phyloP scores from a whole-genome alignment of 495 filamentous ascomycete species.

The Aspergillus homomorphus region DNA sequence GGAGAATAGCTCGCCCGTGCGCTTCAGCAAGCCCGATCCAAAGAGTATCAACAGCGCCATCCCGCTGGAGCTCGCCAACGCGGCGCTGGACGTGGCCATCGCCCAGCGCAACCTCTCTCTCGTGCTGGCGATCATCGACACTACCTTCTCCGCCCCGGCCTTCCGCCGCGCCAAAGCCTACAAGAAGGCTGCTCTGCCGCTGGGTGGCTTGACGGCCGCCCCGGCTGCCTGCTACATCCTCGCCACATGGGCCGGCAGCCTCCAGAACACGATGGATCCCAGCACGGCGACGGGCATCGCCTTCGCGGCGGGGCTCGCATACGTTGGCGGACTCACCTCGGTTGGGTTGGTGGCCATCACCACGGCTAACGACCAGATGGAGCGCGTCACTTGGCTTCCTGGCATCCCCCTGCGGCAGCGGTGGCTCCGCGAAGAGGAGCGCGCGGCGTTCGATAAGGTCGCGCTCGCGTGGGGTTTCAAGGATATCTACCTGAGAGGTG shows the following conservation, averaged over 20 bases:
- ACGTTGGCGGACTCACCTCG: conserved; percentile 71
- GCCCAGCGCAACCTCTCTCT: conserved; percentile 68
- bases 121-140: conserved; percentile 76
- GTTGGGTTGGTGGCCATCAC: conserved; percentile 80
- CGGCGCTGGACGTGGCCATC: conserved; percentile 75
- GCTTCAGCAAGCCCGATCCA: conserved; percentile 62
- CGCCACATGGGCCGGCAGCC: conserved; percentile 49
- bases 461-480: conserved; percentile 88
- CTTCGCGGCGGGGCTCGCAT: conserved; percentile 76
- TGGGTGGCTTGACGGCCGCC: conserved; percentile 51
- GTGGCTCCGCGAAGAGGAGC: conserved; percentile 92
- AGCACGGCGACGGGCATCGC: conserved; percentile 68
- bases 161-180: conserved; percentile 65
- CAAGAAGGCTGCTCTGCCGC: conserved; percentile 47
- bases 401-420: conserved; percentile 77
- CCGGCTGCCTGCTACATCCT: conserved; percentile 69
- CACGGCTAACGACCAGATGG: conserved; percentile 91
- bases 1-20: conserved; percentile 53
- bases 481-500: conserved; percentile 71
- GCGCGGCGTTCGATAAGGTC: conserved; percentile 82
- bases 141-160: conserved; percentile 69
- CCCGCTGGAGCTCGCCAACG: conserved; percentile 58
- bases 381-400: conserved; percentile 79
- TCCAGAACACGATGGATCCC: conserved; percentile 72
- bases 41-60: conserved; percentile 68